Conservation (phyloP, 768 basidiomycete species). For the Lactarius quietus region DNA sequence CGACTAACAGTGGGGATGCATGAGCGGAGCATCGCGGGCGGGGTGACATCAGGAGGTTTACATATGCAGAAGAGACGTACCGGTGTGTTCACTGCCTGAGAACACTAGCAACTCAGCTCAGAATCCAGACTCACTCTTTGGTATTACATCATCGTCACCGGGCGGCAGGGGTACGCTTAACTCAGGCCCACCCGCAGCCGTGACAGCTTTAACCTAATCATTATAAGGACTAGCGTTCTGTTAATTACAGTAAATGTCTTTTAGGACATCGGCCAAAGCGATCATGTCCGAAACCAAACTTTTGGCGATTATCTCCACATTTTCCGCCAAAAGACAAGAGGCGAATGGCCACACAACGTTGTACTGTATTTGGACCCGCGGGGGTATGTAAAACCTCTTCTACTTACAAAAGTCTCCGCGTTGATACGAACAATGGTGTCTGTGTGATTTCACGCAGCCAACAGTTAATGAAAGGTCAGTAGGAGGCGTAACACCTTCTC, state of each 20-base stretch:
- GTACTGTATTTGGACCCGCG: too few relatives aligned
- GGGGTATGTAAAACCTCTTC: neutral
- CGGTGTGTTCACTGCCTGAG: neutral
- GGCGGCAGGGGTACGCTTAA: neutral
- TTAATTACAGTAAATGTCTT: neutral
- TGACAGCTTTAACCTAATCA: neutral
- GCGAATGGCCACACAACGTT: neutral
- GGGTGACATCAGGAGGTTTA: neutral
- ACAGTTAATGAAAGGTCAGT: neutral
- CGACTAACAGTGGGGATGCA: neutral
- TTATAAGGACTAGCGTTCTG: neutral
- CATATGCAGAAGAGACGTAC: slow-evolving; percentile 12
- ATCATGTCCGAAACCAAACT: neutral
- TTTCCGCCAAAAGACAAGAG: neutral
- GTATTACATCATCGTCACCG: slow-evolving; percentile 4
- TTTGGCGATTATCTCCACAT: neutral
- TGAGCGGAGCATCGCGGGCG: slow-evolving; percentile 12
- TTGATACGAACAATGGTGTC: neutral
- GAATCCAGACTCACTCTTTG: neutral
- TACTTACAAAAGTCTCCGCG: neutral
- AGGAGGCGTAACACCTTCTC: neutral
- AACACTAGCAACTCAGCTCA: neutral
- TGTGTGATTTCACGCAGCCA: neutral
- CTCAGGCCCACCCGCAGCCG: neutral
- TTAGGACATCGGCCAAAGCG: neutral